Percentiles rank a stretch among this genome's conserved stretches.
These are phyloP conservation scores for Cucumis hystrix DNA, from an alignment of 306 rosid genomes.

Conservation along the genomic window DNA sequence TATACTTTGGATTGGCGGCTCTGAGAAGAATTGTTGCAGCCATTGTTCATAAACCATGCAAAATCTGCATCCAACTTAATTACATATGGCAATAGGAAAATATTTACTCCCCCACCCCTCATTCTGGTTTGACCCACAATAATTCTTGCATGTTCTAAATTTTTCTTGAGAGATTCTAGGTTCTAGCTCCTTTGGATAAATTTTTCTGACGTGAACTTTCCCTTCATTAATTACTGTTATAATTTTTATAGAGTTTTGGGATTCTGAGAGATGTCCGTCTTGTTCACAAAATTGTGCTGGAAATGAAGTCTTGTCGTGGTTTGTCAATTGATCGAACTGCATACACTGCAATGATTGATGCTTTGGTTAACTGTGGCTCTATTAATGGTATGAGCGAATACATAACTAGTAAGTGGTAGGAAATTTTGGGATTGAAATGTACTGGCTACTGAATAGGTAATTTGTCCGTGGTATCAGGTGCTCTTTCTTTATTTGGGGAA, in stretches of 20 bases:
- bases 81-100: not conserved
- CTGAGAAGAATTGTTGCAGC: not conserved
- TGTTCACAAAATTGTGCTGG: conserved; percentile 47
- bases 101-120: not conserved
- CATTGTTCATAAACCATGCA: not conserved
- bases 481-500: conserved; percentile 71
- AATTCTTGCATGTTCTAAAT: not conserved
- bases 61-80: not conserved
- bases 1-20: not conserved
- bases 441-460: not conserved
- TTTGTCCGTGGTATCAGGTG: conserved; percentile 31
- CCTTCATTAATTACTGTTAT: not conserved
- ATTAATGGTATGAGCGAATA: conserved; percentile 39
- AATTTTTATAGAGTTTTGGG: conserved; percentile 50
- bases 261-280: conserved; percentile 42
- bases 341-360: conserved; percentile 63
- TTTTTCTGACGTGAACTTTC: not conserved
- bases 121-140: not conserved
- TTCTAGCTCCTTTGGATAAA: not conserved
- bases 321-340: conserved; percentile 63
- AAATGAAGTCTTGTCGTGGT: conserved; percentile 49
- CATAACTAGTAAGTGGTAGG: not conserved
- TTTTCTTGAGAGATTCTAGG: not conserved
- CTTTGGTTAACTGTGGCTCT: conserved; percentile 59
- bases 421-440: not conserved